A percentile compares a stretch with the other conserved stretches of the same genome.
phyloP scores from a whole-genome alignment of 108 stramenopile genomes.

The Nannochloropsis salina region DNA sequence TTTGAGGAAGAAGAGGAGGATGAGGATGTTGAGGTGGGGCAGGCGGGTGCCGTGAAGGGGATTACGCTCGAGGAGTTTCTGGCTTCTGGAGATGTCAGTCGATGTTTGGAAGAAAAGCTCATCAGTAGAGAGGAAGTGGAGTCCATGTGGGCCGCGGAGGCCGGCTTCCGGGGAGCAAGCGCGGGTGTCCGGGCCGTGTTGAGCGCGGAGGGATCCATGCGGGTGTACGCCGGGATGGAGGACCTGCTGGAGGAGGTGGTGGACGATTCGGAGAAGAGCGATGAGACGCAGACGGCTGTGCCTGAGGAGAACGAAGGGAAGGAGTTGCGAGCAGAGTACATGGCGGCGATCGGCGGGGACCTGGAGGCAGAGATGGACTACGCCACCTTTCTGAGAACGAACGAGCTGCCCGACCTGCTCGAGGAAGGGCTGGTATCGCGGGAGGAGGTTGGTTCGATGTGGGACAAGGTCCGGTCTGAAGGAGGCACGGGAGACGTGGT shows the following conservation, averaged over 20 bases:
- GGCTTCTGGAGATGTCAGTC: background rate
- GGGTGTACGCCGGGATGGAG: background rate
- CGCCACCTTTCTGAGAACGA: background rate
- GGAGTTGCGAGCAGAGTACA: background rate
- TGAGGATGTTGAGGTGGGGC: background rate
- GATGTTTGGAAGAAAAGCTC: background rate
- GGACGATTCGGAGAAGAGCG: background rate
- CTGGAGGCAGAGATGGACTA: background rate
- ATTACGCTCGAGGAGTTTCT: background rate
- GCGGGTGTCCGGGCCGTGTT: background rate
- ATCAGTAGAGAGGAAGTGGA: background rate
- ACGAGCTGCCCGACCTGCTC: background rate
- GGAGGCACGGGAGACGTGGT: background rate
- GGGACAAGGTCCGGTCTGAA: background rate
- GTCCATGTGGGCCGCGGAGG: background rate
- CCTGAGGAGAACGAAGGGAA: background rate
- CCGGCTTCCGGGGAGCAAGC: background rate
- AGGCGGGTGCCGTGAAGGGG: background rate
- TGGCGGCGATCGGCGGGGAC: background rate
- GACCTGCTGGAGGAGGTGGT: background rate
- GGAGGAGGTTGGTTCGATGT: background rate
- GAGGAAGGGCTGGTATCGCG: background rate
- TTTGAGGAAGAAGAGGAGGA: constrained; percentile 11
- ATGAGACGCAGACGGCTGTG: background rate
- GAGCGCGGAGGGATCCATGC: background rate